Evolutionary conservation across 2,329 filamentous ascomycete species (phyloP).

Genomic region (Aspergillus sp.): DNA sequence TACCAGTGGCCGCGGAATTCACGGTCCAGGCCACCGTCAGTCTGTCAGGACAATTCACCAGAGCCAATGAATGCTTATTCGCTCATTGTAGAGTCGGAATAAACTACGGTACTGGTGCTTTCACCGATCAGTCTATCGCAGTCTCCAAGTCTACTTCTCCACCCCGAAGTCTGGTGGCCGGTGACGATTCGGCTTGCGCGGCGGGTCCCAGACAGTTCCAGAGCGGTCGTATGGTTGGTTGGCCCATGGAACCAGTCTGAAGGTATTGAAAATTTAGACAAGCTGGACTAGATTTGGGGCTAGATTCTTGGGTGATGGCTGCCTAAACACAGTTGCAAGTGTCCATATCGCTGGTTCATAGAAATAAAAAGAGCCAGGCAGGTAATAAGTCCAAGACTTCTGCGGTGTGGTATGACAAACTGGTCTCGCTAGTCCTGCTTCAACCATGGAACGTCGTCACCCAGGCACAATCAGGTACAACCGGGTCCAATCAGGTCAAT

Average conservation of each 20-base stretch:
- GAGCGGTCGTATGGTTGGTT: background rate
- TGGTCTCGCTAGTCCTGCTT: too few species aligned
- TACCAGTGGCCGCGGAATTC: background rate
- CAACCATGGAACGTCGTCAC: too few species aligned
- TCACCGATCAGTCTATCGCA: background rate
- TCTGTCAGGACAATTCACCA: background rate
- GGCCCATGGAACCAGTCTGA: background rate
- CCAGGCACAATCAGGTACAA: too few species aligned
- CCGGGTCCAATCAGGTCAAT: too few species aligned
- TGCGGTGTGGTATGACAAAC: too few species aligned
- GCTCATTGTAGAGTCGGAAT: background rate
- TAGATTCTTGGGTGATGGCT: too few species aligned
- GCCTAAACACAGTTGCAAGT: background rate
- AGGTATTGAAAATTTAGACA: background rate
- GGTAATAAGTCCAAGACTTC: too few species aligned
- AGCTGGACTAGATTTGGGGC: background rate
- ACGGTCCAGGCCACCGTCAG: background rate
- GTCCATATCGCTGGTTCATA: too few species aligned
- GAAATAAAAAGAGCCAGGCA: too few species aligned
- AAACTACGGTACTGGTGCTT: background rate
- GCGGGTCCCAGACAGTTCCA: background rate
- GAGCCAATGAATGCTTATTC: background rate
- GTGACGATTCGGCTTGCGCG: conserved; percentile 8
- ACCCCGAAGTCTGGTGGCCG: background rate
- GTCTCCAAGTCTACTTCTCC: background rate